phyloP scores from a whole-genome alignment of 768 basidiomycete species.

The Xanthoconium stramineum region DNA sequence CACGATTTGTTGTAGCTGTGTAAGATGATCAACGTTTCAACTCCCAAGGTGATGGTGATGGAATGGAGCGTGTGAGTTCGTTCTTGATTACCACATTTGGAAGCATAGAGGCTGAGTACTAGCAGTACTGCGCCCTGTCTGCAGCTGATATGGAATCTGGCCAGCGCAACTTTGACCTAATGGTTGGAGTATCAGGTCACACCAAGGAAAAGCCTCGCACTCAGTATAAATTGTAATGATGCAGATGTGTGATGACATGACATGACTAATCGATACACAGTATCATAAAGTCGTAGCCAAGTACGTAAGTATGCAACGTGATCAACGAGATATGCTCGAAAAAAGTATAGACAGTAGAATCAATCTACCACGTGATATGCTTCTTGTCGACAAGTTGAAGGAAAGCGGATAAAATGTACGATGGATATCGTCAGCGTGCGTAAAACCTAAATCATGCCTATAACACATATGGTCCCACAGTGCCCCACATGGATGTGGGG shows the following conservation, averaged over 20 bases:
- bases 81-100: no score
- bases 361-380: slow-evolving; percentile 20
- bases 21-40: background rate
- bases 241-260: background rate
- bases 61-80: no score
- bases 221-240: no score
- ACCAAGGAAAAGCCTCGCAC: no score
- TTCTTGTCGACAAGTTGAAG: slow-evolving; percentile 10
- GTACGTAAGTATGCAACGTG: background rate
- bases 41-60: background rate
- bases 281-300: slow-evolving; percentile 17
- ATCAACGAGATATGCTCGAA: background rate
- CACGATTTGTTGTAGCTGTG: background rate
- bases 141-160: no score
- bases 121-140: no score
- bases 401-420: slow-evolving; percentile 3
- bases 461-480: background rate
- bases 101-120: no score
- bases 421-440: background rate
- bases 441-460: background rate
- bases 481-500: background rate
- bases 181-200: no score
- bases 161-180: no score
- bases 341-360: slow-evolving; percentile 24
- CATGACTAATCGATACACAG: slow-evolving; percentile 25